Base-by-base conservation (phyloP, 345 rosid species). In the Nasturtium officinale region DNA sequence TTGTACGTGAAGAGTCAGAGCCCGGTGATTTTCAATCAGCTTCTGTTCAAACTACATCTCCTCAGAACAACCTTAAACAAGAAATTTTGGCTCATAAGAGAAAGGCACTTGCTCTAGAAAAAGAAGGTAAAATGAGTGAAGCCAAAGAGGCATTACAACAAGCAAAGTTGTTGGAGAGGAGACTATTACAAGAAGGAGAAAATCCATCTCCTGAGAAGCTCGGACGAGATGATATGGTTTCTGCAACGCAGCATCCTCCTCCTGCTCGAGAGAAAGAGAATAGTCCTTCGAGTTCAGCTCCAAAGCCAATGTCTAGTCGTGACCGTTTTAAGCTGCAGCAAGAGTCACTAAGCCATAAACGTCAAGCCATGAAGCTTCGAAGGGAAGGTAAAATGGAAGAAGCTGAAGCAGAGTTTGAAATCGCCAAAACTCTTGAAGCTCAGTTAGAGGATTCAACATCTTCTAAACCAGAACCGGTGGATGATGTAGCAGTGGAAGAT, bases 341-440 rank as follows among this genome's bases (percentile, higher is more conserved):
- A 77, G 87, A 94, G 72, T 91, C 98, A 42, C 85, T 91, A 8
- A 62, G 85, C 60, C 98, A 89, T 77, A 91, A 94, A 75, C 90
- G 95, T 10, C 88, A 82, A 80, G 98, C 96, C 58, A 79, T 94
- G 83, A 94, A 89, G 78, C 84, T 91, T 67, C 81, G 96, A 2
- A 90, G 87, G 59, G 97, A 91, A 82, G 98, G 96, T 67, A 82
- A 82, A 45, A 72, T 77, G 73, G 81, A 82, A 73, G 96, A 91
- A 86, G 99, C 99, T 15, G 98, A 95, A 69, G 96, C 92, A 32
- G 96, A 95, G 79, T 81, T 84, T 69, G 98, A 95, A 78, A 59
- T 86, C 38, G 99, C 99, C 69, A 95, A 88, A 90, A 61, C 87
- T 73, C 90, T 95, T 42, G 97, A 95, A 81, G 84, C 91, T 55